Base-by-base conservation (phyloP, 1,284 basidiomycete species). In the Sporisorium iseilematis-ciliati region DNA sequence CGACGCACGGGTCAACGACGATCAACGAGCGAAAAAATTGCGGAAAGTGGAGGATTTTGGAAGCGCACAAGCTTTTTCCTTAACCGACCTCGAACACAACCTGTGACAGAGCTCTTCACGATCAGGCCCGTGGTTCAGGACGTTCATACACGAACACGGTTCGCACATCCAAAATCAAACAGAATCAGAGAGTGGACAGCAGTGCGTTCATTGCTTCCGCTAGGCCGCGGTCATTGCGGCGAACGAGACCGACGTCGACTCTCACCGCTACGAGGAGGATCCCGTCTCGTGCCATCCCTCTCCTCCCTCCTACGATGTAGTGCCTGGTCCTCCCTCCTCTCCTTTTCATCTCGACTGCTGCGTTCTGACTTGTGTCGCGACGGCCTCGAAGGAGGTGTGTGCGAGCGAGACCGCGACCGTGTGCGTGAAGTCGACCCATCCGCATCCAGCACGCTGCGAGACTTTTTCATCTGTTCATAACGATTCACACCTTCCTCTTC, bases 401-500 rank as follows among this genome's bases (percentile, higher is more conserved):
- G 35, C 8, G 63, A 59, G 8, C 45, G 56, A 31, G 56, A 57
- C 2, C 55, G 45, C 26, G 56, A 57, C 0, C 38, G 62, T 14
- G 33, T 31, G 20, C 46, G 52, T n/a, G 63, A 57, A 11, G 31
- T 45, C 18, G 45, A 6, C 10, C 23, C 33, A 49, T 60, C 12
- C 6, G 23, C 11, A n/a, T 70, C 67, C 7, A 70, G 35, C 16
- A 70, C 51, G 53, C 62, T 61, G 31, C 61, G 61, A 12, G 46
- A 20, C 38, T 53, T 65, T 23, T 61, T 74, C 49, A 58, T 57
- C 52, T 54, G 54, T 43, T 68, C 57, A 61, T 74, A 68, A 12
- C 70, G 60, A 38, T 74, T 74, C 38, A 64, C 35, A 7, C 26
- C 53, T 2, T 62, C 31, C 21, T 54, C 53, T 33, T 61, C 35